Percentiles rank a stretch among this genome's conserved stretches.
Conservation (phyloP, 2,329 filamentous ascomycete species). For the Xylariaceae sp. region DNA sequence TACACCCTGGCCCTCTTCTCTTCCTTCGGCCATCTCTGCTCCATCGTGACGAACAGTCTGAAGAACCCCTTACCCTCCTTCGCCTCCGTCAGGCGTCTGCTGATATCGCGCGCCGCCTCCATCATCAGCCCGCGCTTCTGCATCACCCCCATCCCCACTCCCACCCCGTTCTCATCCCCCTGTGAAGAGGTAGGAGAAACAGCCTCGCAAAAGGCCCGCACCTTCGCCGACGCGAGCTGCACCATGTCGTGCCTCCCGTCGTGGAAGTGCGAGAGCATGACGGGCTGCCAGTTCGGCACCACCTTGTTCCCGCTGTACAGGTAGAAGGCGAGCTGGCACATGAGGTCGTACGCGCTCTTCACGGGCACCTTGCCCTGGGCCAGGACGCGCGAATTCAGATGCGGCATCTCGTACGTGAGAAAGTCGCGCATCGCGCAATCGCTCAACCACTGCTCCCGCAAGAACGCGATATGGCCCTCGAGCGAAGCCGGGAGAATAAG, state of each 20-base stretch:
- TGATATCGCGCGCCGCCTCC: not conserved
- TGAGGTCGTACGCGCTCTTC: not conserved
- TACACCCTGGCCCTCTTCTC: not conserved
- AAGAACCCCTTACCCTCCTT: not conserved
- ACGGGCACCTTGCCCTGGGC: not conserved
- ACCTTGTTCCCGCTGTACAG: not conserved
- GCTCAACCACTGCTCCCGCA: not conserved
- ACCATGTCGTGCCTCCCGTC: not conserved
- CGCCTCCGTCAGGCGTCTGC: not conserved
- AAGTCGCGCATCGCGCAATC: not conserved
- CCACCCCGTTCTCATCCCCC: not conserved
- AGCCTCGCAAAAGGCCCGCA: not conserved
- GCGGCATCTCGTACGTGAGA: not conserved
- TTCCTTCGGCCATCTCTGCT: not conserved
- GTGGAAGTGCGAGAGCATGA: not conserved
- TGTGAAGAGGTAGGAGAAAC: not conserved
- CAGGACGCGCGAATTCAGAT: not conserved
- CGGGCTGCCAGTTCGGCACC: not conserved
- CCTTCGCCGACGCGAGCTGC: not conserved
- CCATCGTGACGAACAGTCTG: not conserved
- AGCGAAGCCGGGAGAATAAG: not conserved
- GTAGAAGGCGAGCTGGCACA: not conserved
- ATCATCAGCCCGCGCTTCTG: not conserved
- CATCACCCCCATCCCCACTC: not conserved
- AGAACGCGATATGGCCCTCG: not conserved